These are phyloP conservation scores for Medicago lupulina DNA, from an alignment of 306 rosid species.

Conservation along the genomic window DNA sequence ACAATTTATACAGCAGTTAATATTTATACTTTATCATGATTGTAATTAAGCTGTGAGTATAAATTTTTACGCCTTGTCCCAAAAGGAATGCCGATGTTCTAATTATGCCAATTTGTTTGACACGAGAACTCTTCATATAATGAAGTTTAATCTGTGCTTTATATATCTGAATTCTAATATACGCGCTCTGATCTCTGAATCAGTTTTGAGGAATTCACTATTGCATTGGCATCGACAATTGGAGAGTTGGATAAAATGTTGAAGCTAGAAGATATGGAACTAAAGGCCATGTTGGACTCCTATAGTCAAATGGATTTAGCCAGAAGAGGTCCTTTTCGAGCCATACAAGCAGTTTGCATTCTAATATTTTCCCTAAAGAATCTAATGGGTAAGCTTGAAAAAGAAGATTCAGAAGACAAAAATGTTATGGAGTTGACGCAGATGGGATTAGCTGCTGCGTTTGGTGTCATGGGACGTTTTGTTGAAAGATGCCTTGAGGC, in stretches of 20 bases:
- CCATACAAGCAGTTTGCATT: conserved; percentile 69
- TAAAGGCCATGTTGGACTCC: conserved; percentile 67
- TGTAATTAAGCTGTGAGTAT: too few relatives aligned
- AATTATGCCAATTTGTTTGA: too few relatives aligned
- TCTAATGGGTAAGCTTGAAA: conserved; percentile 46
- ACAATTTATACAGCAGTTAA: too few relatives aligned
- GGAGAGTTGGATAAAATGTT: conserved; percentile 70
- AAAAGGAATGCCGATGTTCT: too few relatives aligned
- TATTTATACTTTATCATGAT: too few relatives aligned
- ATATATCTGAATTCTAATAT: conserved; percentile 30
- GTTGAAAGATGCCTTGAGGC: conserved; percentile 70
- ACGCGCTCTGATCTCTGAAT: conserved; percentile 38
- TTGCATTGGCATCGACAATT: conserved; percentile 63
- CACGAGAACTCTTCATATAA: neutral
- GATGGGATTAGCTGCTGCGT: conserved; percentile 64
- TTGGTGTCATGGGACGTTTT: conserved; percentile 79
- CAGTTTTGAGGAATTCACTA: conserved; percentile 77
- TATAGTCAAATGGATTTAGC: conserved; percentile 70
- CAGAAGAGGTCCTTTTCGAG: conserved; percentile 85
- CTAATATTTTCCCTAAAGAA: conserved; percentile 68
- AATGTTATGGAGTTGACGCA: conserved; percentile 56
- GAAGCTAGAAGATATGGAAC: conserved; percentile 67
- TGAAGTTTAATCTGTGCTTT: neutral
- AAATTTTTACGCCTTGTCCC: too few relatives aligned
- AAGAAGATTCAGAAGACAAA: conserved; percentile 49